phyloP scores from a whole-genome alignment of 2,329 filamentous ascomycete species.

The Parastagonospora avenae region DNA sequence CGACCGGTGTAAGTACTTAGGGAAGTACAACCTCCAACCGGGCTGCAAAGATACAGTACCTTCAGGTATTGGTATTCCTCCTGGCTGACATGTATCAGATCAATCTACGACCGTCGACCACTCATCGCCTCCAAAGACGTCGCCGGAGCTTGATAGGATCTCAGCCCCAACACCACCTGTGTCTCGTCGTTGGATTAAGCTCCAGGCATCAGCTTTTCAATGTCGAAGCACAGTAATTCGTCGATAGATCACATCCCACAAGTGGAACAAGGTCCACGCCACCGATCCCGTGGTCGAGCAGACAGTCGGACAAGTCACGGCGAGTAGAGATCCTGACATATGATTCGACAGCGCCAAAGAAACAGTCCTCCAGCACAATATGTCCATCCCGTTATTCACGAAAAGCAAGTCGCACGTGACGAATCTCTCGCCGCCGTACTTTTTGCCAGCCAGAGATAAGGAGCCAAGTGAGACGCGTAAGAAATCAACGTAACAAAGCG shows the following conservation, averaged over 20 bases:
- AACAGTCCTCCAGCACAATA: constrained; percentile 2
- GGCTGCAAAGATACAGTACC: no score
- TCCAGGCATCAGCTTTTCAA: constrained; percentile 22
- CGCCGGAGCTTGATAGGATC: background rate
- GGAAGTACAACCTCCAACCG: no score
- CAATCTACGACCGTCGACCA: no score
- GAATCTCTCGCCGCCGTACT: background rate
- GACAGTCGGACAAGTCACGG: constrained; percentile 5
- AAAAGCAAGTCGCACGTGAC: constrained; percentile 10
- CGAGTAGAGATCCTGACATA: background rate
- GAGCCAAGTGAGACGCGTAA: constrained; percentile 12
- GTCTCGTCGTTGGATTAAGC: constrained; percentile 17
- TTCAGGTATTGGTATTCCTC: no score
- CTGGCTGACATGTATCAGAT: no score
- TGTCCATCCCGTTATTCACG: background rate
- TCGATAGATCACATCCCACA: constrained; percentile 5
- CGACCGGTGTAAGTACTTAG: no score
- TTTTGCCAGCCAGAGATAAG: background rate
- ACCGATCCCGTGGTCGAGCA: constrained; percentile 8
- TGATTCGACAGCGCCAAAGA: constrained; percentile 9
- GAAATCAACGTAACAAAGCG: constrained; percentile 2
- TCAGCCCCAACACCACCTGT: constrained; percentile 2
- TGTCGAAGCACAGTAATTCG: constrained; percentile 8
- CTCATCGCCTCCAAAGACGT: no score
- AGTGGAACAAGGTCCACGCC: constrained; percentile 13